Conservation (phyloP, 768 basidiomycete genomes). For the Phallus indusiatus region DNA sequence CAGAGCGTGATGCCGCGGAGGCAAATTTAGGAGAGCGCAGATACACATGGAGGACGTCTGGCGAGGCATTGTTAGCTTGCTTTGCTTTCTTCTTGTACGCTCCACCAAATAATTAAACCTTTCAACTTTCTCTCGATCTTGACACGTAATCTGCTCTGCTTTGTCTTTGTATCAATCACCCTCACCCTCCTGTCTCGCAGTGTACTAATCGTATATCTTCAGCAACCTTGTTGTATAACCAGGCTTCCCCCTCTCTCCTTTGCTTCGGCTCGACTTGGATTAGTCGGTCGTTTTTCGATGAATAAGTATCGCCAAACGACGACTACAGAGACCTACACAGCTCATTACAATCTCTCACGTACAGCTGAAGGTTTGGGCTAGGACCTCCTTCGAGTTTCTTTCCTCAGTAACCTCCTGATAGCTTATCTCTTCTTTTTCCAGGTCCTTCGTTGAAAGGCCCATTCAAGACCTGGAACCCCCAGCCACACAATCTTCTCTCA, state of each 20-base stretch:
- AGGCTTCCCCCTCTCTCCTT: not conserved
- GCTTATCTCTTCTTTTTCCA: slow-evolving; percentile 1
- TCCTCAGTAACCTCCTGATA: not conserved
- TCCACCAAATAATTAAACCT: not conserved
- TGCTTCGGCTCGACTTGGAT: not conserved
- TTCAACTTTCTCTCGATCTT: not conserved
- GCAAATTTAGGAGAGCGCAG: not conserved
- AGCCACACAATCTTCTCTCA: slow-evolving; percentile 2
- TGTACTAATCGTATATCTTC: not conserved
- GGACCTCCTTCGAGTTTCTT: not conserved
- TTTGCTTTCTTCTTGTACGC: not conserved
- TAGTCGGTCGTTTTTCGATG: not conserved
- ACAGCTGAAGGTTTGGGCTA: not conserved
- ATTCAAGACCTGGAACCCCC: slow-evolving; percentile 7
- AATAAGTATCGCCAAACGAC: slow-evolving; percentile 6
- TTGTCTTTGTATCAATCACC: not conserved
- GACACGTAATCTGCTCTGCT: not conserved
- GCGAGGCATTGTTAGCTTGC: not conserved
- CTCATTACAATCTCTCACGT: slow-evolving; percentile 1
- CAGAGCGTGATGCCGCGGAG: not conserved
- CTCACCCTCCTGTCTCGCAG: not conserved
- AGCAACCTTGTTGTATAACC: not conserved
- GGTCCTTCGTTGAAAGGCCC: slow-evolving; percentile 6
- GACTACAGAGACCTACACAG: not conserved
- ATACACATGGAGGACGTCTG: not conserved